Percentiles rank a stretch among this genome's conserved stretches.
phyloP scores from a whole-genome alignment of 2,329 filamentous ascomycete species.

The Stemphylium vesicarium region DNA sequence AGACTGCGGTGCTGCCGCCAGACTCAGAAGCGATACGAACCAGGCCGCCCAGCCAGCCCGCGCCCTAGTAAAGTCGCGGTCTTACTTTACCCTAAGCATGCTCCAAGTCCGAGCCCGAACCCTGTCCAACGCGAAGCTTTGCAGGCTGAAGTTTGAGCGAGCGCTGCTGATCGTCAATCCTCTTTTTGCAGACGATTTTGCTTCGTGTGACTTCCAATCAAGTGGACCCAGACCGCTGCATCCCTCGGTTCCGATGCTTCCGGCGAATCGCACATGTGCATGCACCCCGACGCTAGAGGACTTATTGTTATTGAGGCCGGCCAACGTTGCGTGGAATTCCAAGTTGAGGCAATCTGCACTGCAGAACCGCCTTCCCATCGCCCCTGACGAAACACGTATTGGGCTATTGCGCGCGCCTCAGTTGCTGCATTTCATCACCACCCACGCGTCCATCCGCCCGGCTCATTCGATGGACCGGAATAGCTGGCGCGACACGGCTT shows the following conservation, averaged over 20 bases:
- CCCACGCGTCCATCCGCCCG: slow-evolving; percentile 13
- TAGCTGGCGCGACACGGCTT: slow-evolving; percentile 16
- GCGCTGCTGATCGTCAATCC: slow-evolving; percentile 44
- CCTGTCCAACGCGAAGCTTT: slow-evolving; percentile 44
- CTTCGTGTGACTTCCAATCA: slow-evolving; percentile 42
- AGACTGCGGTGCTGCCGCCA: slow-evolving; percentile 36
- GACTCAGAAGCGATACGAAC: slow-evolving; percentile 42
- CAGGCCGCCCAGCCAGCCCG: slow-evolving; percentile 20
- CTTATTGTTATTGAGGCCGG: slow-evolving; percentile 22
- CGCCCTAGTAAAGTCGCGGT: slow-evolving; percentile 32
- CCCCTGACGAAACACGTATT: slow-evolving; percentile 48
- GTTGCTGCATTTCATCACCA: slow-evolving; percentile 18
- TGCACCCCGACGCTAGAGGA: slow-evolving; percentile 27
- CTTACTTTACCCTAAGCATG: slow-evolving; percentile 45
- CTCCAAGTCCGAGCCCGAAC: slow-evolving; percentile 45
- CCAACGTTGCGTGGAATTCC: slow-evolving; percentile 40
- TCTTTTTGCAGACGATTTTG: slow-evolving; percentile 41
- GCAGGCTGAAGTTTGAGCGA: slow-evolving; percentile 43
- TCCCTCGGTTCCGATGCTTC: slow-evolving; percentile 25
- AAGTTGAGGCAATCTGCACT: slow-evolving; percentile 49
- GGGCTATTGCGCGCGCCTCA: slow-evolving; percentile 23
- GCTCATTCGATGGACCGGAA: neutral
- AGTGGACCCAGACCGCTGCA: slow-evolving; percentile 28
- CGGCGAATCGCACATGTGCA: slow-evolving; percentile 33
- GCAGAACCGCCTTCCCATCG: slow-evolving; percentile 41